Percentiles rank a stretch among this genome's conserved stretches.
Conservation (phyloP, 106 monocot genomes). For the Ottelia alismoides region DNA sequence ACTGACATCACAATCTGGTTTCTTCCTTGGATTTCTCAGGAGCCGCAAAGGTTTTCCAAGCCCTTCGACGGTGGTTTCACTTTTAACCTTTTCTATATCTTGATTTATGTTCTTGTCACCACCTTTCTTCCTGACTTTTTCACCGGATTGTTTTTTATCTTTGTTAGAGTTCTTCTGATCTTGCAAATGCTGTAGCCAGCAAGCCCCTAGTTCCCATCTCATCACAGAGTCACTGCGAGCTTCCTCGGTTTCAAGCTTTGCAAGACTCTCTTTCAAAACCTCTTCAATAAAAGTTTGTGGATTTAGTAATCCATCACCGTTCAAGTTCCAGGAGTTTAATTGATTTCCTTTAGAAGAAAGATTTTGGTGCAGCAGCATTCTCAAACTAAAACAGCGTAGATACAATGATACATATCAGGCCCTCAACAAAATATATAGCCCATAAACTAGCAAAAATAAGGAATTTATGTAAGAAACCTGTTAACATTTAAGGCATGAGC, state of each 20-base stretch:
- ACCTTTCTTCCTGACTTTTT: slow-evolving; percentile 62
- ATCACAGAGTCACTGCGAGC: slow-evolving; percentile 29
- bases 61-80: slow-evolving; percentile 76
- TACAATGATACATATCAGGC: not conserved
- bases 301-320: too few species aligned
- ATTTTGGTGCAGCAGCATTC: slow-evolving; percentile 76
- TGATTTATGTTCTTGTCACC: slow-evolving; percentile 17
- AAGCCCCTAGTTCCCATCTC: slow-evolving; percentile 99
- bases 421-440: not conserved
- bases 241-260: slow-evolving; percentile 55
- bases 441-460: too few species aligned
- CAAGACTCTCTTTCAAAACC: slow-evolving; percentile 53
- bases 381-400: too few species aligned
- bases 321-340: too few species aligned
- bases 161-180: slow-evolving; percentile 81
- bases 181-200: slow-evolving; percentile 97
- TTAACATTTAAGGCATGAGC: slow-evolving; percentile 91
- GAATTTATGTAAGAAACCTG: slow-evolving; percentile 45
- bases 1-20: slow-evolving; percentile 28
- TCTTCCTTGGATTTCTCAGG: slow-evolving; percentile 65
- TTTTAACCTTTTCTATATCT: slow-evolving; percentile 24
- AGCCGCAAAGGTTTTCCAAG: slow-evolving; percentile 93
- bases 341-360: slow-evolving; percentile 27
- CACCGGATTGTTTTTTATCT: slow-evolving; percentile 52
- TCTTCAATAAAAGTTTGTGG: slow-evolving; percentile 45